Conservation (phyloP, 176 grass and related monocot genomes). For the Poa pratensis region DNA sequence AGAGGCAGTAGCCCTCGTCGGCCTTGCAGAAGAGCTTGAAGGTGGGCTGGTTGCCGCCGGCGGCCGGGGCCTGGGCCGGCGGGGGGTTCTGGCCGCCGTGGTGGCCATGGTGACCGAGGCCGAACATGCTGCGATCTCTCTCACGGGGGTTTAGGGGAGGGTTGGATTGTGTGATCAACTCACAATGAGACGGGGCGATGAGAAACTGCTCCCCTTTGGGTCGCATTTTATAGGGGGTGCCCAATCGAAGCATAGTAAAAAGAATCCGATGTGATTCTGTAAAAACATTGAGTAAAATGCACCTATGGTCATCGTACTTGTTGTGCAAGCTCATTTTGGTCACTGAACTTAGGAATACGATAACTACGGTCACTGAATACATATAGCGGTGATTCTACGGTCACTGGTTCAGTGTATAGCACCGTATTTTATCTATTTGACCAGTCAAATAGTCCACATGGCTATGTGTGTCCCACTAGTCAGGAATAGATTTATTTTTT, state of each 20-base stretch:
- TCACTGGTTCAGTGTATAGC: too few species aligned
- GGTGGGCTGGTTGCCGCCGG: slow-evolving; percentile 43
- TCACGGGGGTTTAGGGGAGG: neutral
- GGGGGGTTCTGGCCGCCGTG: slow-evolving; percentile 49
- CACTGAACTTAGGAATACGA: too few species aligned
- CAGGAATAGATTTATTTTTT: too few species aligned
- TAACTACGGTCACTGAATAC: too few species aligned
- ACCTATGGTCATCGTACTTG: too few species aligned
- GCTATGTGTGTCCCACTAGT: too few species aligned
- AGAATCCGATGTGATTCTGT: slow-evolving; percentile 37
- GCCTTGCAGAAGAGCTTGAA: slow-evolving; percentile 85
- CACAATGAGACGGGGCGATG: slow-evolving; percentile 36
- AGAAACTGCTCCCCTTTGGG: slow-evolving; percentile 23
- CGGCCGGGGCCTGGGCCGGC: slow-evolving; percentile 23
- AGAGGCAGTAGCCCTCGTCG: slow-evolving; percentile 65
- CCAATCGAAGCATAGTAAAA: neutral
- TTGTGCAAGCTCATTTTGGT: too few species aligned
- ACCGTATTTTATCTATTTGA: too few species aligned
- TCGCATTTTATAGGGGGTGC: slow-evolving; percentile 31
- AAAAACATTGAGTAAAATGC: too few species aligned
- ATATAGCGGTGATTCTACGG: too few species aligned
- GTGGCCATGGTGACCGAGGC: slow-evolving; percentile 47
- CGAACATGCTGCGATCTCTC: slow-evolving; percentile 13
- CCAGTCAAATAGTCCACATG: too few species aligned
- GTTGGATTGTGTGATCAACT: neutral